A percentile compares a stretch with the other conserved stretches of the same genome.
phyloP scores from a whole-genome alignment of 441 rosid genomes.

The Isatis lusitanica region DNA sequence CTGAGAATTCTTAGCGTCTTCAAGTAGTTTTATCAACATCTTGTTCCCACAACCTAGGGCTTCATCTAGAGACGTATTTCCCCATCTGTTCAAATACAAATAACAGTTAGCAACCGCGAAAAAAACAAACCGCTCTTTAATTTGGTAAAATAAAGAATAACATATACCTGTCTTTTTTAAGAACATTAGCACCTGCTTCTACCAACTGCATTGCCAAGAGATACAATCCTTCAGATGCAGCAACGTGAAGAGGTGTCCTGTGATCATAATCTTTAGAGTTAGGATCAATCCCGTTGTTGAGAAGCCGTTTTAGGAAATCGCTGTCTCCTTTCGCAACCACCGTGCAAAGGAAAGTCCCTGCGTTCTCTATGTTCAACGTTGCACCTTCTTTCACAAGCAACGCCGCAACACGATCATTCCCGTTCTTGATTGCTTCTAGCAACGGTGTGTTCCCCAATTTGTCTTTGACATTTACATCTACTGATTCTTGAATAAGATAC shows the following conservation, averaged over 20 bases:
- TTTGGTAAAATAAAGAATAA: background rate
- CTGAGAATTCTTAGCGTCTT: slow-evolving; percentile 59
- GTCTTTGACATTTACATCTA: slow-evolving; percentile 56
- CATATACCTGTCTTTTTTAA: slow-evolving; percentile 72
- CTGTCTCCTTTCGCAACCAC: slow-evolving; percentile 65
- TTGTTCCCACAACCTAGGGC: slow-evolving; percentile 56
- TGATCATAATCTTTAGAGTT: slow-evolving; percentile 69
- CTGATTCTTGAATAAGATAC: slow-evolving; percentile 66
- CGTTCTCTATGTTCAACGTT: slow-evolving; percentile 54
- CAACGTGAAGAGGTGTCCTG: slow-evolving; percentile 77
- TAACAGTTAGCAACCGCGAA: slow-evolving; percentile 5
- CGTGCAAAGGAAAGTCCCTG: slow-evolving; percentile 68
- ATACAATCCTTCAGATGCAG: slow-evolving; percentile 74
- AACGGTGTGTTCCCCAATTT: slow-evolving; percentile 75
- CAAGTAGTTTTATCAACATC: slow-evolving; percentile 61
- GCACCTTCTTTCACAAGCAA: slow-evolving; percentile 68
- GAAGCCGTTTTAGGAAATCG: slow-evolving; percentile 57
- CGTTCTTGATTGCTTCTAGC: slow-evolving; percentile 76
- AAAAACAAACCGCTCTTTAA: background rate
- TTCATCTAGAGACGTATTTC: slow-evolving; percentile 72
- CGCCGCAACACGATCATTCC: slow-evolving; percentile 61
- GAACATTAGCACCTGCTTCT: slow-evolving; percentile 66
- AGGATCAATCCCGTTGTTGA: slow-evolving; percentile 64
- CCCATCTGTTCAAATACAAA: slow-evolving; percentile 57
- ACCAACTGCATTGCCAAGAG: slow-evolving; percentile 55